These are phyloP conservation scores for Raffaelea deltoideospora DNA, from an alignment of 2,329 filamentous ascomycete genomes.

Conservation along the genomic window DNA sequence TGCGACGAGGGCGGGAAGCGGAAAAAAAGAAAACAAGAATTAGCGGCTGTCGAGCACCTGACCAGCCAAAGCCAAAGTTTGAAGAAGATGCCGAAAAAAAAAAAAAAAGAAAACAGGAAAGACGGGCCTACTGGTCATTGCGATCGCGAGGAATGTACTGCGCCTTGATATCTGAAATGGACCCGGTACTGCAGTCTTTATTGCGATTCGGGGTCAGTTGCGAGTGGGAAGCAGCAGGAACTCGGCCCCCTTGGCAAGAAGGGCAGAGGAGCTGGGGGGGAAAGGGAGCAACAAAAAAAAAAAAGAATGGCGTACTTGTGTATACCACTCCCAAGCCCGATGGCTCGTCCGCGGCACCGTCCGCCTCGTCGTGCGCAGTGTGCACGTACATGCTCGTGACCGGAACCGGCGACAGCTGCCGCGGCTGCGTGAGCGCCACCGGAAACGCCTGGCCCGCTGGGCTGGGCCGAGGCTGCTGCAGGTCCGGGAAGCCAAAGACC, in stretches of 20 bases:
- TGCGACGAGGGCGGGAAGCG: background rate
- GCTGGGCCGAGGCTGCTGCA: too few relatives aligned
- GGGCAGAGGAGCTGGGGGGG: too few relatives aligned
- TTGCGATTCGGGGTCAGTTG: too few relatives aligned
- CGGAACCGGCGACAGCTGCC: background rate
- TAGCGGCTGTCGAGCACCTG: too few relatives aligned
- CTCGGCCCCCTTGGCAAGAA: too few relatives aligned
- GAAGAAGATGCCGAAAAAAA: background rate
- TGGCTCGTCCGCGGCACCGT: constrained; percentile 18
- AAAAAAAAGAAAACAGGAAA: background rate
- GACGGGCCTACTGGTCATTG: constrained; percentile 21
- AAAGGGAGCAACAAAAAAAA: background rate
- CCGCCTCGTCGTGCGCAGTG: background rate
- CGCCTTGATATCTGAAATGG: constrained; percentile 20
- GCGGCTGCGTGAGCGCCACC: background rate
- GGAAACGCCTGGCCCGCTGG: too few relatives aligned
- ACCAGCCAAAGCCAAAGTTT: too few relatives aligned
- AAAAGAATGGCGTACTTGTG: constrained; percentile 18
- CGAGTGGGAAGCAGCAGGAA: too few relatives aligned
- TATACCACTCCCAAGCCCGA: constrained; percentile 27
- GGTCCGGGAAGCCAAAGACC: too few relatives aligned
- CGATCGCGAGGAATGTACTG: constrained; percentile 27
- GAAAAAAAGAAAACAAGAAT: background rate
- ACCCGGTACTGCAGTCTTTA: too few relatives aligned
- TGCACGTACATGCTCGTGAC: constrained; percentile 7